Conservation (phyloP, 2,329 filamentous ascomycete species). For the Sphaerulina musiva region DNA sequence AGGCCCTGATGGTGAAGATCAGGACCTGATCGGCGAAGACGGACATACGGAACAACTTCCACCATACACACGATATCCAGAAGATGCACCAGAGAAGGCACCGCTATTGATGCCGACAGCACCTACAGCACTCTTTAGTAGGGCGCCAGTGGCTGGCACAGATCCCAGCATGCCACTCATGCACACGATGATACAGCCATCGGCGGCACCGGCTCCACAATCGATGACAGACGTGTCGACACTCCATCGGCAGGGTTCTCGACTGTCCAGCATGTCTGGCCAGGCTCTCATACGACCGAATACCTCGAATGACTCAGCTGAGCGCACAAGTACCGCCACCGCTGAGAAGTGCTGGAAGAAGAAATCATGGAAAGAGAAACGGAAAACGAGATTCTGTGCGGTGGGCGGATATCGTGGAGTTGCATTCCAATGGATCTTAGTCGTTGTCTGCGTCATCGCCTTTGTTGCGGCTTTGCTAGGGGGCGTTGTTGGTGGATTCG, state of each 20-base stretch:
- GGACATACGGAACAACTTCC: conserved; percentile 87
- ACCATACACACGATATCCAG: conserved; percentile 84
- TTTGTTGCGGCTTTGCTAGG: conserved; percentile 33
- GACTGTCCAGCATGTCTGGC: conserved; percentile 1
- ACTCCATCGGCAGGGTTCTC: conserved; percentile 13
- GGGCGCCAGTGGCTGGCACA: conserved; percentile 31
- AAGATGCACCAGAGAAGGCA: conserved; percentile 56
- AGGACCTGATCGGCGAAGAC: conserved; percentile 77
- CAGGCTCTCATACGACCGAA: conserved; percentile 6
- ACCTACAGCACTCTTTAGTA: conserved; percentile 29
- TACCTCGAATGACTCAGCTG: conserved; percentile 5
- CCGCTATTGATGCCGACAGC: conserved; percentile 34
- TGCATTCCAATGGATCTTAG: conserved; percentile 33
- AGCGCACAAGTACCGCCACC: background rate
- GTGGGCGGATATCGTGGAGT: conserved; percentile 21
- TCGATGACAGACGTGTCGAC: conserved; percentile 33
- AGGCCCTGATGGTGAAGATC: conserved; percentile 78
- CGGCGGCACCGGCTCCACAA: conserved; percentile 26
- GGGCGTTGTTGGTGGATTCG: conserved; percentile 33
- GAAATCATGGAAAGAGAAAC: conserved; percentile 36
- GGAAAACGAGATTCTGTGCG: conserved; percentile 31
- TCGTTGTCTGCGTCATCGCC: conserved; percentile 25
- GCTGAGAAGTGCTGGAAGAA: conserved; percentile 29
- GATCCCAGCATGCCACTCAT: conserved; percentile 33
- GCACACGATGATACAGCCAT: conserved; percentile 30